phyloP scores from a whole-genome alignment of 371 early-diverging fungal genomes.

The Amoeboaphelidium protococcarum region DNA sequence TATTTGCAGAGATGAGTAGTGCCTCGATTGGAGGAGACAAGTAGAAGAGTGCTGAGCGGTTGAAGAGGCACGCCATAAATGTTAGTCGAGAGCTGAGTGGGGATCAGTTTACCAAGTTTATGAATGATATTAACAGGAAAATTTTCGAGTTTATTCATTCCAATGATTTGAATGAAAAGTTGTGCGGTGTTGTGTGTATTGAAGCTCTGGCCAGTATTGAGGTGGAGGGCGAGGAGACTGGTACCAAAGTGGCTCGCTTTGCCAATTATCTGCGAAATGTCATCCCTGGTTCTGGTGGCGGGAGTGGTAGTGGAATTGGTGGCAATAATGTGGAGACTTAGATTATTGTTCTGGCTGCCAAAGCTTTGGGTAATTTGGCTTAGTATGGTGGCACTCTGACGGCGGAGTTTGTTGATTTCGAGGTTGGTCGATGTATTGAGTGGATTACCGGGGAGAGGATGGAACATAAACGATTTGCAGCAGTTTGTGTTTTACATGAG shows the following conservation, averaged over 20 bases:
- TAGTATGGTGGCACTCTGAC: constrained; percentile 34
- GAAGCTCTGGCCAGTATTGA: constrained; percentile 42
- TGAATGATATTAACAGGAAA: constrained; percentile 38
- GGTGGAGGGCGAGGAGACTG: constrained; percentile 55
- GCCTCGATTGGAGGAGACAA: no score
- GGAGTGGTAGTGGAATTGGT: not conserved
- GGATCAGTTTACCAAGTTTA: constrained; percentile 32
- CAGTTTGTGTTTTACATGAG: constrained; percentile 58
- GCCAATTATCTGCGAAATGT: constrained; percentile 59
- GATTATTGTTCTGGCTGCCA: constrained; percentile 53
- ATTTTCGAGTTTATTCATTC: constrained; percentile 42
- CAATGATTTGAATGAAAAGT: constrained; percentile 32
- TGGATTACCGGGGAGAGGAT: constrained; percentile 56
- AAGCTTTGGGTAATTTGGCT: constrained; percentile 31
- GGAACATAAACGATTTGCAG: constrained; percentile 54
- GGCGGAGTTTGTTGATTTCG: constrained; percentile 57
- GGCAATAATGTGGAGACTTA: constrained; percentile 12
- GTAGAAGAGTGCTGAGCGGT: no score
- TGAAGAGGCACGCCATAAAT: not conserved
- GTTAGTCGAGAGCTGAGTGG: not conserved
- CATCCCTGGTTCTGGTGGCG: constrained; percentile 51
- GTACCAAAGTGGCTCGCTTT: constrained; percentile 46
- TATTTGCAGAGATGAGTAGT: no score
- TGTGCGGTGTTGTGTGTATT: constrained; percentile 43
- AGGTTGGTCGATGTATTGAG: constrained; percentile 62